These are phyloP conservation scores for Pichia sp. DNA, from an alignment of 1,139 yeast species.

Conservation along the genomic window DNA sequence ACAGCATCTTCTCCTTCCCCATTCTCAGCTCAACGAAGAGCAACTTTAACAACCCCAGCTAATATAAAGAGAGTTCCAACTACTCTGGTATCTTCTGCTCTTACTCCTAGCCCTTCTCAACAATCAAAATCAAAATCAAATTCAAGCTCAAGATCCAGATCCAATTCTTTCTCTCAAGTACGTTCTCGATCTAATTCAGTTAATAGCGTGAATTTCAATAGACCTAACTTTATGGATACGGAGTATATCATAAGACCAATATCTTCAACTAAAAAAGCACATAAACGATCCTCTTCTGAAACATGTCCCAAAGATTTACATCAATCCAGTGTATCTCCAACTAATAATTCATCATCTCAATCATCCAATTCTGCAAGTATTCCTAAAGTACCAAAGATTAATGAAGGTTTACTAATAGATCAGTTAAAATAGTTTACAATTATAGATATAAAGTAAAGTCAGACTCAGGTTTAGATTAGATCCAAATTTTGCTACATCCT, in stretches of 20 bases:
- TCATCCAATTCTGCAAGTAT: neutral
- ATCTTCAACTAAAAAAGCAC: neutral
- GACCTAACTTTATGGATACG: neutral
- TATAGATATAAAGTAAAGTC: too few species aligned
- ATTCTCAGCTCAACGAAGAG: conserved; percentile 18
- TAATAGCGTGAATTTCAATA: neutral
- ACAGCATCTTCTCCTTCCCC: conserved; percentile 8
- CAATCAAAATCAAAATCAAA: neutral
- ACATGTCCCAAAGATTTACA: neutral
- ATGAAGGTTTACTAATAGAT: neutral
- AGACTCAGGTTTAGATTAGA: too few species aligned
- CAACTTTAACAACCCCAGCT: conserved; percentile 17
- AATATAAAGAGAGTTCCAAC: conserved; percentile 11
- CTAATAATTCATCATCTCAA: neutral
- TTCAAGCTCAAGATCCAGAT: conserved; percentile 7
- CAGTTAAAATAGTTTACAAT: neutral
- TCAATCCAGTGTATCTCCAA: neutral
- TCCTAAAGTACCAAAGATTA: neutral
- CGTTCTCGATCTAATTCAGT: conserved; percentile 7
- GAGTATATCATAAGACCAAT: neutral
- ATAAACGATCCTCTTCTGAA: neutral
- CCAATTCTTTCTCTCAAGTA: conserved; percentile 7
- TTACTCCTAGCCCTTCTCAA: neutral
- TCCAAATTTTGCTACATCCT: too few species aligned
- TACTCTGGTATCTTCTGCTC: neutral